A percentile compares a stretch with the other conserved stretches of the same genome.
These are phyloP conservation scores for Populus hybrid DNA, from an alignment of 441 rosid species.

Conservation along the genomic window DNA sequence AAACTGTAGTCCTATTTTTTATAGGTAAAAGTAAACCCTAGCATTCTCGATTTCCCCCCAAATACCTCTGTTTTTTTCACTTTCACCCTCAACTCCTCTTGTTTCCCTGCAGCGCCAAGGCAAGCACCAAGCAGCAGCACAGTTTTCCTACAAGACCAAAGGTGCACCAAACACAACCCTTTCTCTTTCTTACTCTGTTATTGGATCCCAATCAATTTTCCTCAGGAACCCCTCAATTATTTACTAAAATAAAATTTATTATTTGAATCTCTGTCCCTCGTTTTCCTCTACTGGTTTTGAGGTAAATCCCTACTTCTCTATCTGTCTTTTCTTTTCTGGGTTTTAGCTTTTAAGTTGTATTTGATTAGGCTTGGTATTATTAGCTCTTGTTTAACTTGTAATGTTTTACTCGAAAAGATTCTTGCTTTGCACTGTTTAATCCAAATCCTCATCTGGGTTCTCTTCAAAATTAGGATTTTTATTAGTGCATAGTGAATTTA, in stretches of 20 bases:
- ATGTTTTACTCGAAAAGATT: background rate
- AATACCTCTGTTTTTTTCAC: background rate
- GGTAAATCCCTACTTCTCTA: slow-evolving; percentile 12
- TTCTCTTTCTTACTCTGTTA: background rate
- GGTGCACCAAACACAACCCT: background rate
- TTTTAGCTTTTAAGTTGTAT: background rate
- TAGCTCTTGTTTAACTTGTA: background rate
- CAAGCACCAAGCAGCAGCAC: background rate
- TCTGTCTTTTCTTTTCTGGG: background rate
- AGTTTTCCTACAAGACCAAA: background rate
- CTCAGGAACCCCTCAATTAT: background rate
- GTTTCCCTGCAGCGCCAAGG: too few species aligned
- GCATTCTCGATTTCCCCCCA: background rate
- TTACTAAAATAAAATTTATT: background rate
- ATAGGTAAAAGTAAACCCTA: background rate
- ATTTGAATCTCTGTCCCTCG: slow-evolving; percentile 2
- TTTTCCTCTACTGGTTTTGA: slow-evolving; percentile 15
- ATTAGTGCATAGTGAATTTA: background rate
- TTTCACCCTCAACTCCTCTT: background rate
- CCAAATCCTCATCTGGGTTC: slow-evolving; percentile 23
- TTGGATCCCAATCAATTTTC: background rate
- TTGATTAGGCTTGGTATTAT: background rate
- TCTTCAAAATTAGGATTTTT: background rate
- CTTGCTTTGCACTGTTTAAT: background rate
- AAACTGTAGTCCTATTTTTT: too few species aligned